phyloP scores from a whole-genome alignment of 2,329 filamentous ascomycete genomes.

The Truncatella angustata region DNA sequence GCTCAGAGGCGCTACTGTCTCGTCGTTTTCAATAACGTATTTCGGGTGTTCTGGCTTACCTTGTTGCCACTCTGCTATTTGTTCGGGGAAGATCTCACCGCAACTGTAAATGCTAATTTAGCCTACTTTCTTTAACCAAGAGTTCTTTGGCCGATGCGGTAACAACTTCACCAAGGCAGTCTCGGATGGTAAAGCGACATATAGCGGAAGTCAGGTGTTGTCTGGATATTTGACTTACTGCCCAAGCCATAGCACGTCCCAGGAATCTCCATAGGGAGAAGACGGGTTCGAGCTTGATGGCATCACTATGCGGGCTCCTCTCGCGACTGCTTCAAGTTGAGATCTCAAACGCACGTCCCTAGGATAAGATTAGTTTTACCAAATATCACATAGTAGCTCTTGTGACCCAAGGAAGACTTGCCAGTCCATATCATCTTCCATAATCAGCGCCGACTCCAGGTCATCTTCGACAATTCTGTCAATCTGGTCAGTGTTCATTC shows the following conservation, averaged over 20 bases:
- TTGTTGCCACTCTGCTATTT: slow-evolving; percentile 22
- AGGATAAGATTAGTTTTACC: slow-evolving; percentile 12
- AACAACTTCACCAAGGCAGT: too few relatives aligned
- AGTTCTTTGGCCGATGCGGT: too few relatives aligned
- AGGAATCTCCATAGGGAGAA: slow-evolving; percentile 24
- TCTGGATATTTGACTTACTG: too few relatives aligned
- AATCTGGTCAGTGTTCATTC: neutral
- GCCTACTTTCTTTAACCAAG: too few relatives aligned
- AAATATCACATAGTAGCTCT: neutral
- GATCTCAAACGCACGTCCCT: slow-evolving; percentile 31
- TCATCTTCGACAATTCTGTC: slow-evolving; percentile 30
- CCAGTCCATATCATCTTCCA: slow-evolving; percentile 46
- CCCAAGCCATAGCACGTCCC: slow-evolving; percentile 27
- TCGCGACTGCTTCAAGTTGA: slow-evolving; percentile 29
- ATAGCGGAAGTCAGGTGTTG: neutral
- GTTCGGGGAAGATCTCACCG: slow-evolving; percentile 26
- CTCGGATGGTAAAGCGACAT: too few relatives aligned
- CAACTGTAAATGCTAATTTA: slow-evolving; percentile 12
- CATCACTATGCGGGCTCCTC: slow-evolving; percentile 28
- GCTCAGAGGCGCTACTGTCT: slow-evolving; percentile 22
- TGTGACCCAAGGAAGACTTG: slow-evolving; percentile 20
- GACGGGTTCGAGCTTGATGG: slow-evolving; percentile 15
- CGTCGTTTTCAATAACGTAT: slow-evolving; percentile 22
- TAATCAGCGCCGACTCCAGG: slow-evolving; percentile 36
- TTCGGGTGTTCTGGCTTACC: slow-evolving; percentile 21